Base-by-base conservation (phyloP, 78 protist species). In the Bigelowiella natans region DNA sequence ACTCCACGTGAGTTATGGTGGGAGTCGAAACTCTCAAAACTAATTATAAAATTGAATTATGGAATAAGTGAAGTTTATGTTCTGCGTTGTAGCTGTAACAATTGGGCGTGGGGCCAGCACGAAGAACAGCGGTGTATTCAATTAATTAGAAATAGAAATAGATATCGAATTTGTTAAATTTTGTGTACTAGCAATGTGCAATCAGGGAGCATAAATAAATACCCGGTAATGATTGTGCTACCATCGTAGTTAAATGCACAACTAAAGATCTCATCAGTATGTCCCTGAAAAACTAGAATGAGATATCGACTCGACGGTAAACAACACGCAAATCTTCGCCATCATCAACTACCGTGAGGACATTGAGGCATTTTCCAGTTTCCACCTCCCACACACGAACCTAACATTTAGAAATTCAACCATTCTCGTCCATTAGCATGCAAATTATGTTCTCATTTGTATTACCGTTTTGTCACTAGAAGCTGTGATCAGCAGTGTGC, bases 231-330 rank as follows among this genome's bases (percentile, higher is more conserved):
- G 91, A 93, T 93, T 31, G 95, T 93, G 90, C 92, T 94, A 37
- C 96, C 96, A 86, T 87, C 90, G 92, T 95, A 93, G 93, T 95
- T 95, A 91, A 93, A 95, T 2, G 93, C 94, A 39, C 92, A 87
- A 7, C 84, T 39, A 85, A 93, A 94, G 39, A 95, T 88, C 86
- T 94, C 96, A 86, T 94, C 95, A 2, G 90, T 40, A 88, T 94
- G 96, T 7, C 96, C 96, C 51, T 94, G 94, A 3, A 94, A 89
- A 2, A 91, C 82, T 73, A 82, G 92, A 28, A 38, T 1, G 84
- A n/a, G 51, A 1, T 2, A 29, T 40, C 1, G 86, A 26, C 1
- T 1, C 34, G 63, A 39, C 11, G 37, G 37, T 28, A 38, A n/a
- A n/a, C n/a, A n/a, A n/a, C n/a, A n/a, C n/a, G n/a, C n/a, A n/a